phyloP scores from a whole-genome alignment of 2,329 filamentous ascomycete genomes.

The Metarhizium anisopliae region DNA sequence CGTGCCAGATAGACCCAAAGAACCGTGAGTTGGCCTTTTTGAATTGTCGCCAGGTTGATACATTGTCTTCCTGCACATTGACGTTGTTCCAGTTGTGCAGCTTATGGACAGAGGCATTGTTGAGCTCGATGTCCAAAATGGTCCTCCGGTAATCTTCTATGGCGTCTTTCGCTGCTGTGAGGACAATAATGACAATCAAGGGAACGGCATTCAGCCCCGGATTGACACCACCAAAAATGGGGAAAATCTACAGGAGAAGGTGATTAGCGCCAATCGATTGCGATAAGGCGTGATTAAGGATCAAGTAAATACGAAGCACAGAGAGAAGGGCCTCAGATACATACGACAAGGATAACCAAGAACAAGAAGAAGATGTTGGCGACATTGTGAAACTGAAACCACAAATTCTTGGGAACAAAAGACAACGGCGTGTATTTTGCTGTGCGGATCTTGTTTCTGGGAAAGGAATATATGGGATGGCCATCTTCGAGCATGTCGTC shows the following conservation, averaged over 20 bases:
- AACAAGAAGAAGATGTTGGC: conserved; percentile 99
- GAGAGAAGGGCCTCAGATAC: conserved; percentile 23
- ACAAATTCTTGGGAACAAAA: conserved; percentile 94
- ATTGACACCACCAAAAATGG: conserved; percentile 88
- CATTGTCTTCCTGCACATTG: conserved; percentile 79
- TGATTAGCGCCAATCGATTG: not conserved
- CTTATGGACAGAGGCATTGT: conserved; percentile 91
- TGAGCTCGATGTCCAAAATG: conserved; percentile 82
- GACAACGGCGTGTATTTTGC: conserved; percentile 95
- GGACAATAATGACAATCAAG: conserved; percentile 79
- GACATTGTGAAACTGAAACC: conserved; percentile 96
- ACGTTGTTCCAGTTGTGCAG: conserved; percentile 86
- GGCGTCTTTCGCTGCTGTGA: conserved; percentile 89
- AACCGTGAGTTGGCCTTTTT: conserved; percentile 77
- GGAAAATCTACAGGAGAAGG: conserved; percentile 62
- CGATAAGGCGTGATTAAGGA: not conserved
- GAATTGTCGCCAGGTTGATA: conserved; percentile 76
- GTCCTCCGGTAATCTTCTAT: conserved; percentile 94
- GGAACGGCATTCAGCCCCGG: conserved; percentile 85
- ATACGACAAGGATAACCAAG: conserved; percentile 85
- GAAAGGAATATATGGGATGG: conserved; percentile 58
- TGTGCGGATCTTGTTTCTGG: conserved; percentile 93
- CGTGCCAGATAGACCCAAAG: conserved; percentile 44
- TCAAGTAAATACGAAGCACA: not conserved
- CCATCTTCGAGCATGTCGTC: conserved; percentile 68